Base-by-base conservation (phyloP, 176 grass and related monocot genomes). In the Eleusine coracana region DNA sequence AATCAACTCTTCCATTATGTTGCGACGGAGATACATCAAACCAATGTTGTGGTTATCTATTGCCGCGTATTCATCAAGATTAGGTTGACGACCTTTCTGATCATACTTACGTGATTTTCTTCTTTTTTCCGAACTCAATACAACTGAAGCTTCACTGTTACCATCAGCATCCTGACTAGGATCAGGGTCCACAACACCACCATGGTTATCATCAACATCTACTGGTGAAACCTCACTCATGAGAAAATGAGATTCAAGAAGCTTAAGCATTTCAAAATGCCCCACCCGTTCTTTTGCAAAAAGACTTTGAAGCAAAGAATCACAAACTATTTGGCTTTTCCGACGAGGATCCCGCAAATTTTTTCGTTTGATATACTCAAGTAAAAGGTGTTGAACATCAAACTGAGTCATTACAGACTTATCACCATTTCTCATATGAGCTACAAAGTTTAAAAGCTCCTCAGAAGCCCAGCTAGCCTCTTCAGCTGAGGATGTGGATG, bases 181-280 rank as follows among this genome's bases (percentile, higher is more conserved):
- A 80, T 99, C 93, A 73, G 97, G 97, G 77, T 99, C 91, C 50
- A 99, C 91, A 81, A 99, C 97, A 66, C 97, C 97, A 86, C 97
- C 93, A n/a, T 96, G 91, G 60, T 92, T 93, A 66, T 90, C 97
- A 86, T 93, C 93, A 0, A 71, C 84, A 40, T 88, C 91, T 72
- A 85, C 62, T 54, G 89, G 85, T 73, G 87, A 81, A 45, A 71
- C 83, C 82, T 96, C 97, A 52, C 78, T 88, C 75, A 59, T 75
- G 38, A 87, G 61, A 58, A 99, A 96, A 84, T 99, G 97, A 66
- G 93, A 96, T 89, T 99, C 97, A 51, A 99, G 86, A 90, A 99
- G 97, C 88, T 96, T 99, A 66, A 99, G 80, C 97, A 99, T 92
- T 86, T 99, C 97, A 86, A 99, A 96, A 86, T 99, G 97, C 6